Conservation (phyloP, 306 rosid species). For the Cajanus cajan region DNA sequence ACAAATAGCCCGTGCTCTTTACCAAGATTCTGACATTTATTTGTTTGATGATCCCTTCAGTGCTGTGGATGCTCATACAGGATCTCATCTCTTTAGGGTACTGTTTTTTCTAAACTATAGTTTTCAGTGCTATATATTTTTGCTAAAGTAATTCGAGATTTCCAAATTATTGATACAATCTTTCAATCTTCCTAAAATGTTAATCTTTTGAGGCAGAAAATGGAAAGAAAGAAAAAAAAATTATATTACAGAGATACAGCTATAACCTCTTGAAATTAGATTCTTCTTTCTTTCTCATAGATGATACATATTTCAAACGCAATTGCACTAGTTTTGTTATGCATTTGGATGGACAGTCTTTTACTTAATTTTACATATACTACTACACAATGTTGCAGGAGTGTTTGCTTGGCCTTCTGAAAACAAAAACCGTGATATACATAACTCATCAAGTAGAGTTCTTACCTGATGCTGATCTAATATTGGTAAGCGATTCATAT, state of each 20-base stretch:
- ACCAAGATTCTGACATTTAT: neutral
- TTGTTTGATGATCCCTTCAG: neutral
- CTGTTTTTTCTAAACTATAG: neutral
- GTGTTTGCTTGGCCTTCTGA: conserved; percentile 60
- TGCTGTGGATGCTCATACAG: neutral
- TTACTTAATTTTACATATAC: neutral
- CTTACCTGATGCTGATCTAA: conserved; percentile 70
- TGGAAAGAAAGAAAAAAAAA: neutral
- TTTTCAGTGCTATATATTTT: neutral
- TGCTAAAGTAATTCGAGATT: neutral
- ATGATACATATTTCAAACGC: neutral
- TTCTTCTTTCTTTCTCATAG: too few species aligned
- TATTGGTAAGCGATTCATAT: conserved; percentile 46
- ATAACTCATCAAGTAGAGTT: conserved; percentile 80
- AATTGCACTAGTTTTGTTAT: neutral
- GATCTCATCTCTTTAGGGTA: neutral
- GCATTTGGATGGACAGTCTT: neutral
- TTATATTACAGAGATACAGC: too few species aligned
- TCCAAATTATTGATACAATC: neutral
- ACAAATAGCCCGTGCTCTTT: neutral
- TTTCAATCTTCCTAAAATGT: neutral
- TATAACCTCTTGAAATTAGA: too few species aligned
- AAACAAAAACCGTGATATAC: conserved; percentile 64
- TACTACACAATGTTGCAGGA: conserved; percentile 41
- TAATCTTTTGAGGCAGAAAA: neutral